Base-by-base conservation (phyloP, 129 eudicot genomes). In the Heracleum sosnowskyi region DNA sequence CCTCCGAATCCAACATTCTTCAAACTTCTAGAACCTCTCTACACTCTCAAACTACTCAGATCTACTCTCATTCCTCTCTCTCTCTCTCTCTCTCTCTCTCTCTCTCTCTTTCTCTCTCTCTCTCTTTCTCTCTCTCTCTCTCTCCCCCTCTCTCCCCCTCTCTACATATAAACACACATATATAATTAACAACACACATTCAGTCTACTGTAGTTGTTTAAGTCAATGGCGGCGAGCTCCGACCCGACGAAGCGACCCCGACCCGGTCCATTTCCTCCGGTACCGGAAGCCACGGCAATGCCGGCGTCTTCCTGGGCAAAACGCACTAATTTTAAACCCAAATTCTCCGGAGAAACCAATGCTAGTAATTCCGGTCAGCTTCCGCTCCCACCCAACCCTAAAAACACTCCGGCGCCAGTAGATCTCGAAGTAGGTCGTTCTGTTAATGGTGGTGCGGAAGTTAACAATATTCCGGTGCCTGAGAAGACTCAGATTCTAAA, bases 221-320 rank as follows among this genome's bases (percentile, higher is more conserved):
- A 68, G 73, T 40, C 36, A 28, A 4, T 46, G 20, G 88, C 88
- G 92, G 86, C 91, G 28, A 93, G 83, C 75, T 86, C 91, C 69
- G 98, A 88, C 88, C 89, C 98, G 62, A 80, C 74, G 31, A 90
- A 87, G 86, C 89, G 82, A 39, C 85, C 90, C 28, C 80, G 85
- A 55, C 95, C 94, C 78, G 91, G 86, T 4, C 96, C 88, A 79
- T 81, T 85, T 86, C 90, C 93, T 34, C 90, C 97, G 0, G 90
- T 82, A 39, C 90, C 87, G 37, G 91, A 91, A 26, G 62, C 93
- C 47, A 72, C 87, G 36, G 83, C 99, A 83, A 86, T 92, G 87
- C 99, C 97, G 82, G 95, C 97, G 7, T 82, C 97, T 17, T 86
- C 99, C 2, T 96, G 99, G 99, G 99, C 99, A 31, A 96, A 96